phyloP scores from a whole-genome alignment of 768 basidiomycete genomes.

The Nidularia pulvinata region DNA sequence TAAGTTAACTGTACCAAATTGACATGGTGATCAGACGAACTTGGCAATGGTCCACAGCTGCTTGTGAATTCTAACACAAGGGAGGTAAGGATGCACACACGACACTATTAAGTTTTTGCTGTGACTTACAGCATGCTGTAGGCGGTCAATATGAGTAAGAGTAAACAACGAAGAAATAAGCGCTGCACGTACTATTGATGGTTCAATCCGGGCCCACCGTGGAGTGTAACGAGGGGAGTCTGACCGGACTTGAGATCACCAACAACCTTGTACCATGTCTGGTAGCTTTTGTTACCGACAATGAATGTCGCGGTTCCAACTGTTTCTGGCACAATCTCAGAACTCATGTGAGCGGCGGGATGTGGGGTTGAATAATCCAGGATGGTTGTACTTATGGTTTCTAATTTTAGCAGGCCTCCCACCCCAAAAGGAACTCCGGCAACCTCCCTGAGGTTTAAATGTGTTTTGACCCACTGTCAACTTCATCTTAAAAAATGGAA shows the following conservation, averaged over 20 bases:
- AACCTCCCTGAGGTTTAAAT: no score
- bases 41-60: not conserved
- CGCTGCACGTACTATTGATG: no score
- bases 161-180: no score
- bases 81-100: not conserved
- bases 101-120: not conserved
- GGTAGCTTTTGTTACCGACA: slow-evolving; percentile 16
- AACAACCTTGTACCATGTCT: slow-evolving; percentile 42
- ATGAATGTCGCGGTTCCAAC: no score
- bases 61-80: slow-evolving; percentile 1
- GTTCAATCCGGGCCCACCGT: slow-evolving; percentile 41
- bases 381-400: no score
- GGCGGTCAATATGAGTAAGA: slow-evolving; percentile 1
- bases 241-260: slow-evolving; percentile 31
- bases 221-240: slow-evolving; percentile 37
- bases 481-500: no score
- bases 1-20: not conserved
- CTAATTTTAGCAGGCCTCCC: no score
- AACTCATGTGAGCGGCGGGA: no score
- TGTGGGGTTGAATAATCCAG: no score
- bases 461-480: no score
- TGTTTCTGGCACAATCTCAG: no score
- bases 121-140: slow-evolving; percentile 3
- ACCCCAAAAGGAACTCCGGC: no score
- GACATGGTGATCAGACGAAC: not conserved